phyloP scores from a whole-genome alignment of 2,329 filamentous ascomycete genomes.

The Fusarium sp. region DNA sequence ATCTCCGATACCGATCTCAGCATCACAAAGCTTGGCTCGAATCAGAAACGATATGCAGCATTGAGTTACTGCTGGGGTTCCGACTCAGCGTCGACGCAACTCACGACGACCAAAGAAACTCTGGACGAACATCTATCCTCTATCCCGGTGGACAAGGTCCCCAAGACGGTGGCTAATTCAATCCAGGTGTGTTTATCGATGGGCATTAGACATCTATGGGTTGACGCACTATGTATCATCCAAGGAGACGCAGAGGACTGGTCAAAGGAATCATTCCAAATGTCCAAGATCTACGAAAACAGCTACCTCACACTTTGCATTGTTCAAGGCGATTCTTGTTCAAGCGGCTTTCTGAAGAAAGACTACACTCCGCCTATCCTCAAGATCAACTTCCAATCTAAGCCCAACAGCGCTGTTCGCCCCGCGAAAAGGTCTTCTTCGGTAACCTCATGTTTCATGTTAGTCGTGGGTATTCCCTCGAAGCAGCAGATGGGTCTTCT shows the following conservation, averaged over 20 bases:
- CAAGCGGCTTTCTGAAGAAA: not conserved
- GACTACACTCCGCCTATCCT: not conserved
- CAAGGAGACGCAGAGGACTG: rapidly evolving
- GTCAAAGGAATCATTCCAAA: not conserved
- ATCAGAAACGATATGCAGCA: not conserved
- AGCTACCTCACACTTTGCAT: not conserved
- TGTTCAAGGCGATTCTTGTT: not conserved
- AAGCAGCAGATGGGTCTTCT: too few species aligned
- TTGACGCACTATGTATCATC: not conserved
- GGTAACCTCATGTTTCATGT: not conserved
- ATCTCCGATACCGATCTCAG: not conserved
- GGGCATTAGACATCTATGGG: not conserved
- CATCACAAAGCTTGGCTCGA: rapidly evolving
- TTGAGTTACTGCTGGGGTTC: not conserved
- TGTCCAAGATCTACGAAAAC: not conserved
- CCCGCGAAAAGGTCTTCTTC: not conserved
- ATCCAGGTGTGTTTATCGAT: not conserved
- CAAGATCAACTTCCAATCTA: not conserved
- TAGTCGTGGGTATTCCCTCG: rapidly evolving
- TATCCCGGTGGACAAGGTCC: rapidly evolving
- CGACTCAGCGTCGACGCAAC: not conserved
- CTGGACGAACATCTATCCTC: rapidly evolving
- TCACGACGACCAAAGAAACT: not conserved
- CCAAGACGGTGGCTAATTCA: not conserved
- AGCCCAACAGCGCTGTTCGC: rapidly evolving